Percentiles rank a stretch among this genome's conserved stretches.
phyloP scores from a whole-genome alignment of 805 yeast species.

The Metschnikowia corniflorae region DNA sequence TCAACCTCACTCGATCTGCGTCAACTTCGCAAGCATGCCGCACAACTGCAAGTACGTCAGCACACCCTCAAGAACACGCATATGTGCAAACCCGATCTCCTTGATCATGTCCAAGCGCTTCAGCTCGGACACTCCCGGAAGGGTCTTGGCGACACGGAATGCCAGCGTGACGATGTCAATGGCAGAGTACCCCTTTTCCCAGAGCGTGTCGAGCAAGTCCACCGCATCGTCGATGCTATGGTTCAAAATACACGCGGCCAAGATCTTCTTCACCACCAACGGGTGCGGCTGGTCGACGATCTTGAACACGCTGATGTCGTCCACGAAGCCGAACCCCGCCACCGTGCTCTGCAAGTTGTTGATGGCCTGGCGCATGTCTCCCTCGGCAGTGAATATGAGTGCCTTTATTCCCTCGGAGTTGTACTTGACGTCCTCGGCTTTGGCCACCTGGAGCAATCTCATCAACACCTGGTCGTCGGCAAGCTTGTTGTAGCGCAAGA shows the following conservation, averaged over 20 bases:
- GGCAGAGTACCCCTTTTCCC: constrained; percentile 91
- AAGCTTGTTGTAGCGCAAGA: constrained; percentile 75
- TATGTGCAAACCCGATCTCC: constrained; percentile 86
- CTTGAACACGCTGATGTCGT: constrained; percentile 87
- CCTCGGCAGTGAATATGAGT: constrained; percentile 90
- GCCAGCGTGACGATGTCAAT: constrained; percentile 89
- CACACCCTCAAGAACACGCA: constrained; percentile 92
- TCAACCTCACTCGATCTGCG: constrained; percentile 10
- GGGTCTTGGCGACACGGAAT: constrained; percentile 79
- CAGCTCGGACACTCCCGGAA: constrained; percentile 65
- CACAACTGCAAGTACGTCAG: constrained; percentile 81
- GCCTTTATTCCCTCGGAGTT: constrained; percentile 92
- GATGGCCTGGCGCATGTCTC: constrained; percentile 98
- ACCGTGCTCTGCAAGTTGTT: constrained; percentile 92
- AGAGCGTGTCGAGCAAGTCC: constrained; percentile 59
- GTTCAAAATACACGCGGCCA: constrained; percentile 41
- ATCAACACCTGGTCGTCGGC: constrained; percentile 81
- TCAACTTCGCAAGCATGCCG: constrained; percentile 67
- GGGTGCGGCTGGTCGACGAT: constrained; percentile 98
- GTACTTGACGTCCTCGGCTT: constrained; percentile 68
- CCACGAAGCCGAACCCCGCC: constrained; percentile 91
- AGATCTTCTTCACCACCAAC: constrained; percentile 62
- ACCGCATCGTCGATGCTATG: constrained; percentile 61
- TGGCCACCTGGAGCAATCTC: constrained; percentile 67
- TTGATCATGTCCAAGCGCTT: constrained; percentile 71